Percentiles rank a stretch among this genome's conserved stretches.
phyloP scores from a whole-genome alignment of 805 yeast genomes.

The Saturnispora sekii region DNA sequence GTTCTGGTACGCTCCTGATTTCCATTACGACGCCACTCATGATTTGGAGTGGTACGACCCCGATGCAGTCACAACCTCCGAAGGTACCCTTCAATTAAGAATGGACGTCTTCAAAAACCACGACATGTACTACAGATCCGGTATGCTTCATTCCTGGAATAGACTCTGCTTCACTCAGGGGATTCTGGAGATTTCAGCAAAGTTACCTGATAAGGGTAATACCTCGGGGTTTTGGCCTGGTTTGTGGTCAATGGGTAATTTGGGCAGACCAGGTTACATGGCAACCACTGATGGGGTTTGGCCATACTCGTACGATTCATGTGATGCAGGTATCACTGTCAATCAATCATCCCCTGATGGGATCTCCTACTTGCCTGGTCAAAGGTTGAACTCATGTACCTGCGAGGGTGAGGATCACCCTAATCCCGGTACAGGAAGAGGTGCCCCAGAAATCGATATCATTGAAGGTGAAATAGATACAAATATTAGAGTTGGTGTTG shows the following conservation, averaged over 20 bases:
- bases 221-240: slow-evolving; percentile 94
- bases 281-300: slow-evolving; percentile 88
- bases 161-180: slow-evolving; percentile 86
- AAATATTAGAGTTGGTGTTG: slow-evolving; percentile 46
- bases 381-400: slow-evolving; percentile 64
- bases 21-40: slow-evolving; percentile 77
- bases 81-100: slow-evolving; percentile 59
- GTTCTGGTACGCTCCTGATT: slow-evolving; percentile 77
- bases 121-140: slow-evolving; percentile 73
- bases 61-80: slow-evolving; percentile 69
- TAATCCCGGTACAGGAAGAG: slow-evolving; percentile 78
- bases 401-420: slow-evolving; percentile 85
- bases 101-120: slow-evolving; percentile 82
- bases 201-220: slow-evolving; percentile 70
- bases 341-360: slow-evolving; percentile 91
- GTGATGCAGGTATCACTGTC: slow-evolving; percentile 93
- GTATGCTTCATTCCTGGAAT: slow-evolving; percentile 91
- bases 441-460: slow-evolving; percentile 93
- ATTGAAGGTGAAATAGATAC: slow-evolving; percentile 75
- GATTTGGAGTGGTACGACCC: slow-evolving; percentile 96
- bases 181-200: slow-evolving; percentile 61
- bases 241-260: slow-evolving; percentile 87
- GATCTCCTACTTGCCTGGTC: slow-evolving; percentile 78
- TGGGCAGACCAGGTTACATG: slow-evolving; percentile 84
- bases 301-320: slow-evolving; percentile 83